Evolutionary conservation across 2,329 filamentous ascomycete genomes (phyloP).

Genomic region (Alternaria longipes): DNA sequence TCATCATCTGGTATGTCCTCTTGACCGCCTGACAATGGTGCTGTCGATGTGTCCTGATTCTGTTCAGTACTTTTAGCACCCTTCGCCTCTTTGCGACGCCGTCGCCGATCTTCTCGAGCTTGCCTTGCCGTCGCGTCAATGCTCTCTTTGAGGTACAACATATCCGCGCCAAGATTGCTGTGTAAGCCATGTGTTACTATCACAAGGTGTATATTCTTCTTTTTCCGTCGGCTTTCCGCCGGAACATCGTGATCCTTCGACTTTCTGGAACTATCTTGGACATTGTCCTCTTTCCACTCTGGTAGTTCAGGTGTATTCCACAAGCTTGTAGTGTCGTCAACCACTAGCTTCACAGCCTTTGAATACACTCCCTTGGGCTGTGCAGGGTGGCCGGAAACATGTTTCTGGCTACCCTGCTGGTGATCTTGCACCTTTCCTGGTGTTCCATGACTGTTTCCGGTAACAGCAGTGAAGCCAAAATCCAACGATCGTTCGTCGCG

Average conservation of each 20-base stretch:
- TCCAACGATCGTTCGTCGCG: conserved; percentile 85
- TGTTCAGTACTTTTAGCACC: conserved; percentile 7
- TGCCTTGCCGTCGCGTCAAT: conserved; percentile 85
- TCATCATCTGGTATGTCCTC: conserved; percentile 55
- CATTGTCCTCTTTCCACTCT: conserved; percentile 59
- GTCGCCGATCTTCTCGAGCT: conserved; percentile 74
- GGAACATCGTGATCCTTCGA: conserved; percentile 37
- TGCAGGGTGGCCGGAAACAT: conserved; percentile 62
- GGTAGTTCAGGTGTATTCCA: conserved; percentile 94
- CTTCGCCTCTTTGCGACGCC: conserved; percentile 57
- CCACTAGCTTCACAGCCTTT: conserved; percentile 76
- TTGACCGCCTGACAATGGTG: conserved; percentile 60
- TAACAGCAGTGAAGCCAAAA: conserved; percentile 67
- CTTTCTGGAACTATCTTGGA: conserved; percentile 36
- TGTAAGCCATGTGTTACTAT: conserved; percentile 93
- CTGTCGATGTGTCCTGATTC: conserved; percentile 49
- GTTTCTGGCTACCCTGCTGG: conserved; percentile 69
- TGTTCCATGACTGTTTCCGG: conserved; percentile 60
- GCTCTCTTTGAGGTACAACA: conserved; percentile 97
- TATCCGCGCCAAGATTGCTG: conserved; percentile 93
- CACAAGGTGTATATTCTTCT: conserved; percentile 87
- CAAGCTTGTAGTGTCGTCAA: conserved; percentile 87
- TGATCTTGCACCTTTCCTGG: conserved; percentile 78
- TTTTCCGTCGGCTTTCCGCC: conserved; percentile 57
- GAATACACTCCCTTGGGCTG: conserved; percentile 84